Conservation (phyloP, 2,329 filamentous ascomycete genomes). For the Penicillium sp. region DNA sequence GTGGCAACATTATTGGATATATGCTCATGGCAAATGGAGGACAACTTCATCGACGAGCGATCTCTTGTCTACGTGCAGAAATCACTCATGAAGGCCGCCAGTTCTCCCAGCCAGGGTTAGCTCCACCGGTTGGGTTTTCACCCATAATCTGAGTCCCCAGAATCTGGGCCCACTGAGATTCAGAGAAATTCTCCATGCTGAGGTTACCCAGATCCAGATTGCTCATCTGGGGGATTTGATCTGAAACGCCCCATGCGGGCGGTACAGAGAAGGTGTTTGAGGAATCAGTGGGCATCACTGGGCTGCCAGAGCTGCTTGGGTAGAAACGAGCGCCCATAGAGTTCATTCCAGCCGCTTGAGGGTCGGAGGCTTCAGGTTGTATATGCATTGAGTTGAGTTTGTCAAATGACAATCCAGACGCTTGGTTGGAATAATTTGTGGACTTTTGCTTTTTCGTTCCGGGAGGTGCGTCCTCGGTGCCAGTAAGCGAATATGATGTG, state of each 20-base stretch:
- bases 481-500: constrained; percentile 35
- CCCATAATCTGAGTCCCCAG: constrained; percentile 29
- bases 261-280: constrained; percentile 29
- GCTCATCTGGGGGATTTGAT: constrained; percentile 13
- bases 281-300: constrained; percentile 20
- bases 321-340: constrained; percentile 20
- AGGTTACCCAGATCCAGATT: constrained; percentile 21
- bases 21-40: too few relatives aligned
- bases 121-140: constrained; percentile 2
- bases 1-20: background rate
- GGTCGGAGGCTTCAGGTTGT: constrained; percentile 15
- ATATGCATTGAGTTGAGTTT: constrained; percentile 16
- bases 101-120: constrained; percentile 28
- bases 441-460: constrained; percentile 25
- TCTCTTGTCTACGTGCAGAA: too few relatives aligned
- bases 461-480: constrained; percentile 30
- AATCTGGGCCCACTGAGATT: constrained; percentile 40
- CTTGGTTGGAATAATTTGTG: constrained; percentile 10
- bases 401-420: constrained; percentile 15
- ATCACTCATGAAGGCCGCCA: constrained; percentile 26
- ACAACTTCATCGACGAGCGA: too few relatives aligned
- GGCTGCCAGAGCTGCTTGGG: constrained; percentile 13
- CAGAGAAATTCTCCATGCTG: constrained; percentile 31
- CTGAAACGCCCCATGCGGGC: constrained; percentile 33
- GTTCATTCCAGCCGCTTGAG: constrained; percentile 17